Conservation (phyloP, 1,284 basidiomycete species). For the Mycosarcoma mackinlayi region DNA sequence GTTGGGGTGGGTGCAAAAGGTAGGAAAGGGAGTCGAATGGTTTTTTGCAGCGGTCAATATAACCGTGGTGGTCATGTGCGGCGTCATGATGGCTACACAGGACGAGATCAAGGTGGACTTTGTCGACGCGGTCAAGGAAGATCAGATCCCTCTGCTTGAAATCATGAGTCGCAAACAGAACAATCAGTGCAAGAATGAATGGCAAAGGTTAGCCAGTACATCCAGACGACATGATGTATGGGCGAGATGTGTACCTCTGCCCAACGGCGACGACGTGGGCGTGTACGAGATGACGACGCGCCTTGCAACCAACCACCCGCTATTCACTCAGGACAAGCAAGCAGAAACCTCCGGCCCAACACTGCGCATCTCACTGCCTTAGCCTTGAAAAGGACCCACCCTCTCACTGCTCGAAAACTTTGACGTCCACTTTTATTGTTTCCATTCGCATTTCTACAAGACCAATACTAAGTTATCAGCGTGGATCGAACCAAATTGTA, state of each 20-base stretch:
- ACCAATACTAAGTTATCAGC: not conserved
- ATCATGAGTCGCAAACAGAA: not conserved
- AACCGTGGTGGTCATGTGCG: conserved; percentile 11
- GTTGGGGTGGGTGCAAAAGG: not conserved
- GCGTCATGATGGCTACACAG: conserved; percentile 26
- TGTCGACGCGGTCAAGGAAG: not conserved
- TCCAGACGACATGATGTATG: conserved; percentile 26
- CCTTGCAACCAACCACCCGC: conserved; percentile 16
- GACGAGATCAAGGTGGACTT: conserved; percentile 15
- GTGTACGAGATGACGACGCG: conserved; percentile 13
- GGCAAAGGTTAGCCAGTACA: conserved; percentile 14
- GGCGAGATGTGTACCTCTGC: conserved; percentile 1
- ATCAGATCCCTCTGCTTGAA: conserved; percentile 5
- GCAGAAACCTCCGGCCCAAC: conserved; percentile 7
- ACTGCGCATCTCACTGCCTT: conserved; percentile 22
- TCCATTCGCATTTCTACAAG: not conserved
- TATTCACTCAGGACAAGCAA: conserved; percentile 3
- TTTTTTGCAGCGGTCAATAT: conserved; percentile 18
- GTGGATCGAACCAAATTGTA: too few relatives aligned
- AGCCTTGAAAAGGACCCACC: too few relatives aligned
- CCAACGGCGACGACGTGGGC: not conserved
- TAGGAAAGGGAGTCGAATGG: conserved; percentile 7
- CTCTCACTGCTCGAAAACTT: not conserved
- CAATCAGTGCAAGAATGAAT: conserved; percentile 2
- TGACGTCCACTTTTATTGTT: too few relatives aligned